Evolutionary conservation across 2,329 filamentous ascomycete genomes (phyloP).

Genomic region (Arthrobotrys entomopaga): DNA sequence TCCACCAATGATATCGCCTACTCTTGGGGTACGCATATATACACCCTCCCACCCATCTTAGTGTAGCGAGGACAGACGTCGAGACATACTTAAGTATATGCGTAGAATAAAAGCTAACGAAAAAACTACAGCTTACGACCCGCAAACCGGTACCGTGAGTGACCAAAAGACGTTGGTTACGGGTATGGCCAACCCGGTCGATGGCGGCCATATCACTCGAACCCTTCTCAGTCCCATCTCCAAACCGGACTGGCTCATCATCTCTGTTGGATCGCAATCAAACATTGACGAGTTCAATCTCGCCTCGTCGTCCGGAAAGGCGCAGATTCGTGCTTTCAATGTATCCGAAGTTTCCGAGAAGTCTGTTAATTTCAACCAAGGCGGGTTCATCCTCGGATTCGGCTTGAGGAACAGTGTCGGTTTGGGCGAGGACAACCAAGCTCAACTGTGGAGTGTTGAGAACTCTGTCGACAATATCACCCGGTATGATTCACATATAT

Average conservation of each 20-base stretch:
- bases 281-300: conserved; percentile 71
- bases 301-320: conserved; percentile 68
- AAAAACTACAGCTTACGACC: conserved; percentile 36
- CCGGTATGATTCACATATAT: conserved; percentile 60
- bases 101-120: too few relatives aligned
- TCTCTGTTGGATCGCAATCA: conserved; percentile 72
- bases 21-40: conserved; percentile 40
- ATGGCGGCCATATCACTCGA: conserved; percentile 71
- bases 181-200: conserved; percentile 65
- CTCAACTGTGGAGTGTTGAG: conserved; percentile 72
- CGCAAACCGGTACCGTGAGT: conserved; percentile 36
- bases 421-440: conserved; percentile 68
- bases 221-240: conserved; percentile 73
- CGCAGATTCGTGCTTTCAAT: conserved; percentile 74
- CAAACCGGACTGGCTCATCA: conserved; percentile 68
- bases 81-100: too few relatives aligned
- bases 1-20: conserved; percentile 45
- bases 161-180: conserved; percentile 43
- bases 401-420: conserved; percentile 79
- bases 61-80: too few relatives aligned
- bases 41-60: neutral
- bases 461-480: conserved; percentile 75
- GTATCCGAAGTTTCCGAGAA: conserved; percentile 63
- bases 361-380: conserved; percentile 65
- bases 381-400: conserved; percentile 71